Evolutionary conservation across 441 rosid species (phyloP), one percentile per base, ranked within the genome.

Genomic region (Croton laevigatus): DNA sequence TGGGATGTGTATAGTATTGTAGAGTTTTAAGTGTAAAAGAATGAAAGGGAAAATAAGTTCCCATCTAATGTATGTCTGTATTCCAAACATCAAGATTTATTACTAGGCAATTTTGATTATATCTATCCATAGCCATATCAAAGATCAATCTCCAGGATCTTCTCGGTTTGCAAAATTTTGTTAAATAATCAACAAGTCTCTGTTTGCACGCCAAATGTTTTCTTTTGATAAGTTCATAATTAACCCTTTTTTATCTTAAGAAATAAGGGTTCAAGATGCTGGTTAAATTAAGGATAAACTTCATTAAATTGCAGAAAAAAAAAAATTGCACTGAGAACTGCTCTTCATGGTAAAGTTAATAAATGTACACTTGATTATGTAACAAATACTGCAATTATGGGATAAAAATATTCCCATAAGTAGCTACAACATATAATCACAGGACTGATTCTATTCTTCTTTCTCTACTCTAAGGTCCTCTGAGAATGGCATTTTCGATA

Each of bases 401-500:
- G 19, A 19, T 8, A 53, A 19, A 27, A 27, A 6, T 53, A 53
- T 53, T 52, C 58, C 23, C 58, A n/a, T 19, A 4, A 55, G 16
- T 55, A 55, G 59, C 59, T 22, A 55, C 59, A 55, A 53, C 58
- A 19, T 53, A 53, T 2, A 53, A 19, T 53, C 0, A 4, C 27
- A 19, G 27, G 36, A 22, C 22, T 20, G 34, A 3, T 23, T 17
- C 17, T n/a, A 3, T 8, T 59, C 61, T 11, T 17, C 71, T 67
- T 71, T 73, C 13, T 59, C 61, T 11, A 13, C 73, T 67, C 75
- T 73, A 94, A 60, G 98, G 98, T 78, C 99, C 98, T 71, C 99
- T 97, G 8, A 91, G 94, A 66, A 89, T 84, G 67, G 99, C 99
- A 46, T 95, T 95, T 81, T 95, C 92, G 0, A 91, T 87, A 80